Percentiles rank a stretch among this genome's conserved stretches.
phyloP scores from a whole-genome alignment of 345 rosid species.

The Acer yangbiense region DNA sequence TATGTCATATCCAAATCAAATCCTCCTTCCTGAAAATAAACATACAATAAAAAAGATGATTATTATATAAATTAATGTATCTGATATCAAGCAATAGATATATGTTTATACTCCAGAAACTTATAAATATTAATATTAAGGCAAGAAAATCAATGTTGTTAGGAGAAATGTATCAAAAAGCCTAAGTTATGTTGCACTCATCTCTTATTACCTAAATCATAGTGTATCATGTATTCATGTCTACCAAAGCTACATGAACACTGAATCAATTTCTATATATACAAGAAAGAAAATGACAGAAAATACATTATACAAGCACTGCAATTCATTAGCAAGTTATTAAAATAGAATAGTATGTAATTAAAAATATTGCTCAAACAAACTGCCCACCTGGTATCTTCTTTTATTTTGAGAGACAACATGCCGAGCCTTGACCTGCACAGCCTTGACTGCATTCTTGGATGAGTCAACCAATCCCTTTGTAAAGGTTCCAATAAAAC shows the following conservation, averaged over 20 bases:
- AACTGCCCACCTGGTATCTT: constrained; percentile 67
- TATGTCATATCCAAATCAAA: constrained; percentile 87
- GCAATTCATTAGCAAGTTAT: background rate
- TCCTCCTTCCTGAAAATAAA: constrained; percentile 70
- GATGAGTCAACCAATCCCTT: constrained; percentile 84
- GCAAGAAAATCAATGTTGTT: background rate
- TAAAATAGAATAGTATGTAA: background rate
- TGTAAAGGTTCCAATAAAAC: constrained; percentile 71
- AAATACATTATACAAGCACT: background rate
- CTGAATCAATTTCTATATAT: background rate
- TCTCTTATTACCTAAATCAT: background rate
- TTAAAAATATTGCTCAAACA: background rate
- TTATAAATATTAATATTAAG: background rate
- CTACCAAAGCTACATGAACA: background rate
- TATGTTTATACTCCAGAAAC: background rate
- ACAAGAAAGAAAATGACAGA: background rate
- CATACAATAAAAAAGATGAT: background rate
- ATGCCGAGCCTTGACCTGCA: constrained; percentile 88
- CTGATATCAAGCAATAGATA: background rate
- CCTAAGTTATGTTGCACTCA: background rate
- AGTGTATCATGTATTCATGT: background rate
- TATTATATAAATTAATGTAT: background rate
- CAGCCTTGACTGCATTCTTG: constrained; percentile 88
- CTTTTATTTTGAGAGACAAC: constrained; percentile 89
- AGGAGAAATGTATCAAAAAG: background rate